phyloP scores from a whole-genome alignment of 177 flowering plant genomes.

The Vitis hybrid region DNA sequence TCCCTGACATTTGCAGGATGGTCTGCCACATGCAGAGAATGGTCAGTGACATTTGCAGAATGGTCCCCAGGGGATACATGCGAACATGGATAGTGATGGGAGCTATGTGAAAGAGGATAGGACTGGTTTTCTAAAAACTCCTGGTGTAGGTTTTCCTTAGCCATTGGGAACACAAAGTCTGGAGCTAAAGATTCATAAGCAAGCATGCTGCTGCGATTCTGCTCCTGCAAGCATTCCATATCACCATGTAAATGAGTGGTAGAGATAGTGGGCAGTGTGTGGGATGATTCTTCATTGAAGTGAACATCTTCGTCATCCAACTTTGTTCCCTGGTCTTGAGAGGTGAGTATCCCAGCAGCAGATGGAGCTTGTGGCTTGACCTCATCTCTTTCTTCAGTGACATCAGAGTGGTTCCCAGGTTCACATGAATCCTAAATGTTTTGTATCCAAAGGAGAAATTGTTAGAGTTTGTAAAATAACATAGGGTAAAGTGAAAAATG shows the following conservation, averaged over 20 bases:
- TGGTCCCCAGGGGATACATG: slow-evolving; percentile 11
- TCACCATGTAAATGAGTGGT: slow-evolving; percentile 15
- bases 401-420: slow-evolving; percentile 62
- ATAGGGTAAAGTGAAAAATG: not conserved
- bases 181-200: slow-evolving; percentile 19
- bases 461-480: not conserved
- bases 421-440: slow-evolving; percentile 55
- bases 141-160: slow-evolving; percentile 24
- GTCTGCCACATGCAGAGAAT: no score
- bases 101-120: slow-evolving; percentile 13
- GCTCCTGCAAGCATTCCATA: slow-evolving; percentile 9
- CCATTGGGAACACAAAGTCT: slow-evolving; percentile 20
- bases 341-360: slow-evolving; percentile 5
- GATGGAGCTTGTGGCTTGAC: slow-evolving; percentile 24
- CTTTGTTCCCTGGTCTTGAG: slow-evolving; percentile 19
- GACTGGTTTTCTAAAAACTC: slow-evolving; percentile 17
- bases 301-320: slow-evolving; percentile 15
- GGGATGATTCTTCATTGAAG: slow-evolving; percentile 10
- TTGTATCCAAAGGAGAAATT: not conserved
- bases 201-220: slow-evolving; percentile 11
- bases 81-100: not conserved
- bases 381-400: slow-evolving; percentile 63
- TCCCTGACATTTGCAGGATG: no score
- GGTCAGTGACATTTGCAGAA: not conserved
- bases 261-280: slow-evolving; percentile 12